Evolutionary conservation across 495 filamentous ascomycete species (phyloP), one percentile per base, ranked within the genome.

Genomic region (Talaromyces proteolyticus): DNA sequence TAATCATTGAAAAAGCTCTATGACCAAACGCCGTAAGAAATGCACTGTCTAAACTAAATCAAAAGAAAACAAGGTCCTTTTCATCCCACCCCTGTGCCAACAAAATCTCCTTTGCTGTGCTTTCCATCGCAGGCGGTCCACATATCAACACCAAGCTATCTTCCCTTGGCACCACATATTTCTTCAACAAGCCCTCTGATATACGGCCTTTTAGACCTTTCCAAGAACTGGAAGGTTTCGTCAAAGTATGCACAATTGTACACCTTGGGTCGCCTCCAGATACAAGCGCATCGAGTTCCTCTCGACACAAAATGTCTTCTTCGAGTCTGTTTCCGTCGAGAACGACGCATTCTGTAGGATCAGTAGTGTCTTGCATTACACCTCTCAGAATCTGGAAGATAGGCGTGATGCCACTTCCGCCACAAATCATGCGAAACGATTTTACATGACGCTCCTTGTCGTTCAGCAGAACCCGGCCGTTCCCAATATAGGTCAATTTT

Each of bases 381-480:
- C 89, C 88, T 23, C 89, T 73, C 29, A 96, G 72, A 1, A 96
- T 89, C 54, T 95, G 88, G 69, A 85, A 95, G 49, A 96, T 87
- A 1, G 92, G 92, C 37, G 92, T 97, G 57, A 97, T 88, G 2
- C 92, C 92, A 3, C 80, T 88, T 29, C 92, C 92, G 23, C 78
- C 92, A 53, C 88, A 93, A 44, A 97, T 86, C 92, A 97, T 96
- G 55, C 83, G 72, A 64, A 97, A 91, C 20, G 73, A 76, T 37
- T 75, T 75, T 1, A 95, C 80, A 2, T 54, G 65, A 12, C 87
- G 65, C 52, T 77, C 65, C 26, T 69, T 72, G 3, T 79, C 82
- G 34, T 79, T 77, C 29, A 96, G 67, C 0, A 72, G 55, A 51
- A 90, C 87, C 7, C 65, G 54, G 0, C 92, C 90, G 1, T 71